phyloP scores from a whole-genome alignment of 2,329 filamentous ascomycete genomes.

The Neonectria magnoliae region DNA sequence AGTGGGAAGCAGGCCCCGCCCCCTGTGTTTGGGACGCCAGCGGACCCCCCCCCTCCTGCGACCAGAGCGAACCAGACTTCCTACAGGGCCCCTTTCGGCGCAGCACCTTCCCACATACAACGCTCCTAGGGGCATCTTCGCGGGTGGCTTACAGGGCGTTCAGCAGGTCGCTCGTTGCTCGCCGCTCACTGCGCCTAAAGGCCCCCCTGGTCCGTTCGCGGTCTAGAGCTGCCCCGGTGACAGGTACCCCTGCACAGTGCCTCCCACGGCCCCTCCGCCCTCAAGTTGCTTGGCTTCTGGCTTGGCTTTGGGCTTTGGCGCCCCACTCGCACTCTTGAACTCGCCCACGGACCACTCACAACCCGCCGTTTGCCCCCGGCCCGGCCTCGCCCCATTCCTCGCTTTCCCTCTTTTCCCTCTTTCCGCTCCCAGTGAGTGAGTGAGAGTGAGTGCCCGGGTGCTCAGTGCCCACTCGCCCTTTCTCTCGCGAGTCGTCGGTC shows the following conservation, averaged over 20 bases:
- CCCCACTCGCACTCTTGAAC: conserved; percentile 25
- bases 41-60: background rate
- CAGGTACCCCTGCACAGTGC: conserved; percentile 43
- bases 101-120: background rate
- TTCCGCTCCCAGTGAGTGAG: conserved; percentile 4
- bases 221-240: background rate
- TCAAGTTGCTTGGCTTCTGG: conserved; percentile 10
- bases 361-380: conserved; percentile 15
- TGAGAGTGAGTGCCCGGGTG: background rate
- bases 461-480: conserved; percentile 13
- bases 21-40: background rate
- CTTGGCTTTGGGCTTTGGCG: conserved; percentile 21
- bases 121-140: background rate
- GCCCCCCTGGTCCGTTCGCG: background rate
- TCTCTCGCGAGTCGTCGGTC: conserved; percentile 7
- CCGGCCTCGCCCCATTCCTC: conserved; percentile 20
- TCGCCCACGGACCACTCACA: conserved; percentile 28
- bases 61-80: background rate
- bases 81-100: background rate
- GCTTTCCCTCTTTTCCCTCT: conserved; percentile 17
- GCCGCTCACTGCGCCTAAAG: background rate
- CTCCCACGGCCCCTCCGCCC: conserved; percentile 26
- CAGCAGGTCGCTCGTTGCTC: background rate
- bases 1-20: conserved; percentile 2
- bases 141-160: background rate